These are phyloP conservation scores for Blattamonas nauphoetae DNA, from an alignment of 78 protist species.

Conservation along the genomic window DNA sequence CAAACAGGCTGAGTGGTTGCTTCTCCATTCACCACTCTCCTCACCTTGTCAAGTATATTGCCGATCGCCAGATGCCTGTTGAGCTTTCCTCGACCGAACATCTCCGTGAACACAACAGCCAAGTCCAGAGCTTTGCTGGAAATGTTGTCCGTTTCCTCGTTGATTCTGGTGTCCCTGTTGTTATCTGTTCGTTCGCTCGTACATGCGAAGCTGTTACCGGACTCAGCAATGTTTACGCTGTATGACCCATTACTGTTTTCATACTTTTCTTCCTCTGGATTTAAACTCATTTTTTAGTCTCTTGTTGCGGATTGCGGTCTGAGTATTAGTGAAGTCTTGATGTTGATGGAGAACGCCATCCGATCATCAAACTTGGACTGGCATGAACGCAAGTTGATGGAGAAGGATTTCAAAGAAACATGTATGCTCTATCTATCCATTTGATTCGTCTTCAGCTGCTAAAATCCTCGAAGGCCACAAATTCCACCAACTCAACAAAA, in stretches of 20 bases:
- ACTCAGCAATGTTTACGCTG: background rate
- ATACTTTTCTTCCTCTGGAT: too few species aligned
- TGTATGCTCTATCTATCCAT: too few species aligned
- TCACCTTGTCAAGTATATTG: constrained; percentile 29
- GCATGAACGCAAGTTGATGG: too few species aligned
- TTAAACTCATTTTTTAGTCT: too few species aligned
- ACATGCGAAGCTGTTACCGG: background rate
- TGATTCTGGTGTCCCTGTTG: constrained; percentile 41
- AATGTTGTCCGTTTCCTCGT: constrained; percentile 28
- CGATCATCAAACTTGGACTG: too few species aligned
- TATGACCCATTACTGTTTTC: too few species aligned
- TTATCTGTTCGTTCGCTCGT: constrained; percentile 37
- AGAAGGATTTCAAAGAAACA: too few species aligned
- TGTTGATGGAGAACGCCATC: background rate
- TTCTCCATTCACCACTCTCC: constrained; percentile 50
- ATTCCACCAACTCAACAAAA: too few species aligned
- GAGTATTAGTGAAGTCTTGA: background rate
- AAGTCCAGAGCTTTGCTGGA: constrained; percentile 28
- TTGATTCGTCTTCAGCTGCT: too few species aligned
- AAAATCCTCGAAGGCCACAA: too few species aligned
- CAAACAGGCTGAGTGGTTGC: constrained; percentile 47
- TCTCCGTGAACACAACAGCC: constrained; percentile 25
- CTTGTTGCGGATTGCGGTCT: background rate
- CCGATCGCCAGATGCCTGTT: constrained; percentile 31
- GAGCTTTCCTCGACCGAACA: constrained; percentile 42